Evolutionary conservation across 352 stramenopile species (phyloP).

Genomic region (Phytophthora ramorum): DNA sequence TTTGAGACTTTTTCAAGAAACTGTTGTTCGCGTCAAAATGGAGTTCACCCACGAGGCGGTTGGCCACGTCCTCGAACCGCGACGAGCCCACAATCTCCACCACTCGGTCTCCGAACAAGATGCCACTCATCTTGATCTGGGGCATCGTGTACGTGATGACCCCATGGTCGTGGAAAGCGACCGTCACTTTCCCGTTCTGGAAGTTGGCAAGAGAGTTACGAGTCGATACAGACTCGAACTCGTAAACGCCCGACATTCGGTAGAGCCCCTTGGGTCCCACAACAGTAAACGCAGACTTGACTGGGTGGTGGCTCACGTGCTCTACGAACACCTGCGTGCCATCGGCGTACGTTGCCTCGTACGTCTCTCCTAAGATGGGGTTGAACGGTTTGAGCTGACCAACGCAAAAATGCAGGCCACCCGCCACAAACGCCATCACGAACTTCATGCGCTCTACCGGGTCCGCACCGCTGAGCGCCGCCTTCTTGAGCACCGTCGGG

Average conservation of each 20-base stretch:
- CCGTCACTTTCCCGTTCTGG: slow-evolving; percentile 49
- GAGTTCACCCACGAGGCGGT: slow-evolving; percentile 59
- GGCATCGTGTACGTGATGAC: slow-evolving; percentile 71
- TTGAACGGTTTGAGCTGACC: slow-evolving; percentile 86
- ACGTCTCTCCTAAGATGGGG: slow-evolving; percentile 82
- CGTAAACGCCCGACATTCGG: slow-evolving; percentile 61
- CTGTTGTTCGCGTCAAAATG: slow-evolving; percentile 70
- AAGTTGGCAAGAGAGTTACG: slow-evolving; percentile 77
- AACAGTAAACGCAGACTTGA: slow-evolving; percentile 68
- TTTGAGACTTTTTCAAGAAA: slow-evolving; percentile 71
- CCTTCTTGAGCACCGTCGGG: slow-evolving; percentile 78
- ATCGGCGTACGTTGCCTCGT: slow-evolving; percentile 76
- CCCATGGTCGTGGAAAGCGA: slow-evolving; percentile 64
- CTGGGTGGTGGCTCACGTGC: slow-evolving; percentile 77
- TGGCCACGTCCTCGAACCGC: slow-evolving; percentile 55
- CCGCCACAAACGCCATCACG: slow-evolving; percentile 73
- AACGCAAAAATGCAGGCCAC: slow-evolving; percentile 76
- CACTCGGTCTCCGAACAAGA: slow-evolving; percentile 74
- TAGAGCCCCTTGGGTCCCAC: slow-evolving; percentile 58
- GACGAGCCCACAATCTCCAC: slow-evolving; percentile 68
- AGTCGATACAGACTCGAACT: slow-evolving; percentile 76
- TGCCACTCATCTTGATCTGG: slow-evolving; percentile 83
- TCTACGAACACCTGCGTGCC: slow-evolving; percentile 74
- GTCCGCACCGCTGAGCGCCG: slow-evolving; percentile 50
- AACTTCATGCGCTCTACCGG: slow-evolving; percentile 75